These are phyloP conservation scores for Scytalidium lignicola DNA, from an alignment of 2,329 filamentous ascomycete genomes.

Conservation along the genomic window DNA sequence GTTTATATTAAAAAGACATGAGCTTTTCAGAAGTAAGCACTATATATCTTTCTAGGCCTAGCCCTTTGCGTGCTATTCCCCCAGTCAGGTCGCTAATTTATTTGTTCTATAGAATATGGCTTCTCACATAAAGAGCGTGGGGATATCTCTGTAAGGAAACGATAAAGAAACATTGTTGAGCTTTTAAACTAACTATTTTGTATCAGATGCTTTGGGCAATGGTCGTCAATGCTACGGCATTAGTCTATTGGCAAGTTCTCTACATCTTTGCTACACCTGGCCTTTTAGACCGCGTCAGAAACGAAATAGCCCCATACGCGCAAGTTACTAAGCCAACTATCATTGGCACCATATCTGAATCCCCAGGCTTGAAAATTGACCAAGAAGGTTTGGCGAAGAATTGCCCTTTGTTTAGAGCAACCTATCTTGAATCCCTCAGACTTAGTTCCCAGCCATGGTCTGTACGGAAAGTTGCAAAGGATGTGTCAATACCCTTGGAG, in stretches of 20 bases:
- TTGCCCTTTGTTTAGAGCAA: constrained; percentile 41
- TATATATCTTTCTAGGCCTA: too few relatives aligned
- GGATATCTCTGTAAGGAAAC: constrained; percentile 34
- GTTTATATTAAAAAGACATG: constrained; percentile 36
- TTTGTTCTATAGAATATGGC: constrained; percentile 21
- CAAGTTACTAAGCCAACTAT: constrained; percentile 27
- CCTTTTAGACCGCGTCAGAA: constrained; percentile 36
- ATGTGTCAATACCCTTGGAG: constrained; percentile 27
- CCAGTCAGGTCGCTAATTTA: constrained; percentile 20
- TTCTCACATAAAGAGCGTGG: constrained; percentile 33
- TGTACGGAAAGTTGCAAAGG: constrained; percentile 34
- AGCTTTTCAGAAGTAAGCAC: constrained; percentile 30
- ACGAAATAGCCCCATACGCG: constrained; percentile 39
- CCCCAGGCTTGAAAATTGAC: constrained; percentile 35
- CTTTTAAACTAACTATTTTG: background rate
- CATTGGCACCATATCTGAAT: constrained; percentile 23
- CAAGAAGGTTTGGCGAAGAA: constrained; percentile 33
- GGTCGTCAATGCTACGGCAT: constrained; percentile 45
- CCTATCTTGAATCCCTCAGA: constrained; percentile 40
- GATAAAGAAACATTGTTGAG: background rate
- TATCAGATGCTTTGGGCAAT: constrained; percentile 45
- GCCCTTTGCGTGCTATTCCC: too few relatives aligned
- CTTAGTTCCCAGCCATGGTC: constrained; percentile 37
- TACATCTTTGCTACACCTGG: constrained; percentile 37
- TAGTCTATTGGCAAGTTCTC: constrained; percentile 47